Evolutionary conservation across 768 basidiomycete species (phyloP).

Genomic region (Kwoniella mangroviensis): DNA sequence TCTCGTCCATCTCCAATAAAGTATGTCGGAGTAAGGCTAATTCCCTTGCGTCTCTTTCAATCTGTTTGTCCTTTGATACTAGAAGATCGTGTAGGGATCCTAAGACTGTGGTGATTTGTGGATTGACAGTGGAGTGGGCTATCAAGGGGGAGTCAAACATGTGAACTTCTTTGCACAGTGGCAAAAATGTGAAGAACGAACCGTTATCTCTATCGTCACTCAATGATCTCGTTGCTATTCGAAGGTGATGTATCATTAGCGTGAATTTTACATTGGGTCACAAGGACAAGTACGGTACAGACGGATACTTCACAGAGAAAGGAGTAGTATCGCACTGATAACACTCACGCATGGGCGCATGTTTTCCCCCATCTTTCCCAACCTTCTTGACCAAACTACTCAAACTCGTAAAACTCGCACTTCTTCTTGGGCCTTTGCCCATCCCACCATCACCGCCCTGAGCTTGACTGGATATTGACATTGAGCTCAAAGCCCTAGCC

Average conservation of each 20-base stretch:
- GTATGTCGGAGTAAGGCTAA: conserved; percentile 46
- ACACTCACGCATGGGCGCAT: conserved; percentile 13
- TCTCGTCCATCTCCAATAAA: conserved; percentile 51
- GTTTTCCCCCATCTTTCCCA: conserved; percentile 16
- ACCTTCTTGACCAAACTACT: conserved; percentile 39
- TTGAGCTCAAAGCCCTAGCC: conserved; percentile 40
- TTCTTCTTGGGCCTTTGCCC: conserved; percentile 38
- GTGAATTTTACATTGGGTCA: background rate
- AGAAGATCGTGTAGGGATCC: conserved; percentile 48
- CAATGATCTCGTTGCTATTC: conserved; percentile 9
- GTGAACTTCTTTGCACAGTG: background rate
- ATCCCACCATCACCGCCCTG: conserved; percentile 10
- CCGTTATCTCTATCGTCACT: conserved; percentile 24
- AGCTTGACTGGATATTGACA: conserved; percentile 34
- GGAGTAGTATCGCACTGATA: background rate
- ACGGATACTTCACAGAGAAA: background rate
- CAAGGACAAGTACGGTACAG: too few species aligned
- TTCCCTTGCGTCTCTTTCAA: conserved; percentile 50
- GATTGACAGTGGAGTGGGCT: conserved; percentile 30
- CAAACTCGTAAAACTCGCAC: conserved; percentile 46
- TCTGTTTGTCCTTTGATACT: conserved; percentile 48
- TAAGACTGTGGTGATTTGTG: conserved; percentile 42
- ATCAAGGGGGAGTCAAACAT: background rate
- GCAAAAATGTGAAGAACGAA: background rate
- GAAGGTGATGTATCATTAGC: background rate